Base-by-base conservation (phyloP, 495 filamentous ascomycete genomes). In the Penicillium parvum region DNA sequence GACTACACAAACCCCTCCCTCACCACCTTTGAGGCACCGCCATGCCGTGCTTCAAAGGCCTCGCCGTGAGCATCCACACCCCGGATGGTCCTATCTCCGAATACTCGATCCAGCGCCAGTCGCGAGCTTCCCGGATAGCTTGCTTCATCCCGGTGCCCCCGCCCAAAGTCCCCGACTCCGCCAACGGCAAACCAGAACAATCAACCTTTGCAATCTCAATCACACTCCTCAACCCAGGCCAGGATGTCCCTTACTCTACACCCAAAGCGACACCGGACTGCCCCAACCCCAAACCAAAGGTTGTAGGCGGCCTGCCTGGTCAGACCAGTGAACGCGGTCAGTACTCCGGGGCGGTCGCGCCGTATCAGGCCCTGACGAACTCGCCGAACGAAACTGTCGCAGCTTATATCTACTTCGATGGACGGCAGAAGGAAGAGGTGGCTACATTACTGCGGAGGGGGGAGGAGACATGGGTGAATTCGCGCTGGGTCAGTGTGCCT, bases 401-500 rank as follows among this genome's bases (percentile, higher is more conserved):
- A 12, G 92, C 92, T 9, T 99, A 99, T 58, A 96, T 99, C 43
- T 97, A 97, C 70, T 99, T 99, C 56, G 92, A 99, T 63, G 92
- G 92, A 9, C 74, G 94, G 35, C 75, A 80, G 20, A 97, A 99
- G 65, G 92, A 99, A 55, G 92, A 99, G 62, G 95, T 97, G 11
- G 92, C 92, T 41, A 99, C 92, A 22, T 68, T 99, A 29, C 73
- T 99, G 23, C 77, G 92, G 40, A 81, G 90, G 14, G 94, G 94
- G 29, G 92, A 96, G 50, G 92, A 99, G 65, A 99, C 92, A 0
- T 99, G 92, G 92, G 95, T 99, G 17, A 96, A 96, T 52, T 96
- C 90, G 7, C 74, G 92, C 58, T 99, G 92, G 92, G 92, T 99
- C 45, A 88, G 91, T 56, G 80, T 98, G 3, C 88, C 90, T 2